Conservation (phyloP, 2,329 filamentous ascomycete species). For the Fusarium foetens region DNA sequence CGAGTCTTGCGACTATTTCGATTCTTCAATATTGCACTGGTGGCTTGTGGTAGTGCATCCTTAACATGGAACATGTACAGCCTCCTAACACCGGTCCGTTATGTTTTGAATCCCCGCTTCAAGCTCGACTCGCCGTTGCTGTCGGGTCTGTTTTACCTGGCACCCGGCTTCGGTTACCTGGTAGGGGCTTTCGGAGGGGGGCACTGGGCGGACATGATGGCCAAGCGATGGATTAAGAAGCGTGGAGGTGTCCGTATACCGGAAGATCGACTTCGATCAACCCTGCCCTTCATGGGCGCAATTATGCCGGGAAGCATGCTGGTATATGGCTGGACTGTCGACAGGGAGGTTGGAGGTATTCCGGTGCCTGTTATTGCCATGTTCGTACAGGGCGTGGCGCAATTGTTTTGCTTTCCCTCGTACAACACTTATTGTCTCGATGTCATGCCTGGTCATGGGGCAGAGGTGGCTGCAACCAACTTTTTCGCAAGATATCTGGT, state of each 20-base stretch:
- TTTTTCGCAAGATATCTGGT: conserved; percentile 83
- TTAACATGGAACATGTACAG: conserved; percentile 79
- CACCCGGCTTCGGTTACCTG: conserved; percentile 76
- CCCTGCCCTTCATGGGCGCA: conserved; percentile 65
- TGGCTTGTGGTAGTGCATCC: conserved; percentile 65
- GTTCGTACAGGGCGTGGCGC: conserved; percentile 78
- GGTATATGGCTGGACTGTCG: conserved; percentile 66
- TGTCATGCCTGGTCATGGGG: conserved; percentile 74
- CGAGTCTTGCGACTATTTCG: conserved; percentile 71
- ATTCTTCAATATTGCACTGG: conserved; percentile 75
- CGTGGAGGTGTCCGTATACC: conserved; percentile 69
- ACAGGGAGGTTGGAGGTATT: conserved; percentile 62
- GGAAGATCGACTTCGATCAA: conserved; percentile 73
- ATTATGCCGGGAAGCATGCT: conserved; percentile 72
- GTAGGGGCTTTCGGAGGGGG: conserved; percentile 77
- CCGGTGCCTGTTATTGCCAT: conserved; percentile 75
- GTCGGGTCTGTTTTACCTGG: conserved; percentile 78
- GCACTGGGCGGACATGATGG: conserved; percentile 73
- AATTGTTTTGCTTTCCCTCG: conserved; percentile 79
- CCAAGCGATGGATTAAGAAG: conserved; percentile 71
- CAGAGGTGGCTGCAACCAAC: conserved; percentile 83
- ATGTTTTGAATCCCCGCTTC: conserved; percentile 80
- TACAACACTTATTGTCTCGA: conserved; percentile 86
- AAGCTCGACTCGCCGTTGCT: conserved; percentile 72
- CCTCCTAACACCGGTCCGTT: conserved; percentile 73